Conservation (phyloP, 345 rosid species). For the Gossypium herbaceum region DNA sequence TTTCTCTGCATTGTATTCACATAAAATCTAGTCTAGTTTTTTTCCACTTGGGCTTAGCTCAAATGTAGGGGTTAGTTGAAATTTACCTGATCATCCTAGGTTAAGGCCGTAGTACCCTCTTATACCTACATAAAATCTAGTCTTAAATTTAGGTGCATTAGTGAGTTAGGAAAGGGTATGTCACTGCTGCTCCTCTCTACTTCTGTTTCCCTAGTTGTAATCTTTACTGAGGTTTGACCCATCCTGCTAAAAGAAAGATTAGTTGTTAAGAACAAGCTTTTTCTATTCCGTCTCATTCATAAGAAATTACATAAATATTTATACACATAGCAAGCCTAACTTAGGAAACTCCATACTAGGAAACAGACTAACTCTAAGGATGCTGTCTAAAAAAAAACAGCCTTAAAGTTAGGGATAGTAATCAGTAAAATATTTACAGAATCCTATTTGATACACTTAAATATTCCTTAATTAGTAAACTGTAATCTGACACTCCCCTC, state of each 20-base stretch:
- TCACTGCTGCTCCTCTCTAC: neutral
- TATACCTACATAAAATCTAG: neutral
- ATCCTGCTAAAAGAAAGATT: neutral
- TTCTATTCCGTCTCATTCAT: too few relatives aligned
- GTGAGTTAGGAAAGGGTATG: slow-evolving; percentile 5
- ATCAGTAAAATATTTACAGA: too few relatives aligned
- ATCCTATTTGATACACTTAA: too few relatives aligned
- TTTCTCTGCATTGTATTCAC: slow-evolving; percentile 17
- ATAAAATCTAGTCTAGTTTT: neutral
- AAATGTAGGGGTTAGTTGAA: neutral
- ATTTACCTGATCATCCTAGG: neutral
- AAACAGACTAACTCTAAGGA: too few relatives aligned
- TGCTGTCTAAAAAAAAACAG: too few relatives aligned
- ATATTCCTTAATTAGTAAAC: too few relatives aligned
- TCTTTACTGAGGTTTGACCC: neutral
- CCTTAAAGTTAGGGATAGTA: too few relatives aligned
- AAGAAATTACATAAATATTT: too few relatives aligned
- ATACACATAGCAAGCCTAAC: too few relatives aligned
- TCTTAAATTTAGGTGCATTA: neutral
- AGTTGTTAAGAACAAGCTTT: neutral
- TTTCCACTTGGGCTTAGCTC: neutral
- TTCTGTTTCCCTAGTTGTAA: neutral
- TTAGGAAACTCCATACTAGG: too few relatives aligned
- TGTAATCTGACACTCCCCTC: too few relatives aligned
- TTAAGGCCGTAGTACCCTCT: too few relatives aligned